Conservation (phyloP, 2,329 filamentous ascomycete species). For the Clarireedia paspali region DNA sequence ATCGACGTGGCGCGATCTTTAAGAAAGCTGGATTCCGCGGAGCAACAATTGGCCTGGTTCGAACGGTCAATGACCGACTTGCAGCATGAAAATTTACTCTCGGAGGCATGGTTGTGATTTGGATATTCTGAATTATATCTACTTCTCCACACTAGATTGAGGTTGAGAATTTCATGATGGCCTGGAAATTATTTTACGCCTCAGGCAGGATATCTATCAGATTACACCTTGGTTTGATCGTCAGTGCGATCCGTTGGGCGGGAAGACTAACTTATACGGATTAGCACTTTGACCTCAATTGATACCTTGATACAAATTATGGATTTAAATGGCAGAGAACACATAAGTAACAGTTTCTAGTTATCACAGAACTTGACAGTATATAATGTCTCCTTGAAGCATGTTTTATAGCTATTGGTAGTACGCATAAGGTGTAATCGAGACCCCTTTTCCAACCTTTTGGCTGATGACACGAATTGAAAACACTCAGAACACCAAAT, state of each 20-base stretch:
- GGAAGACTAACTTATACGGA: no score
- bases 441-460: background rate
- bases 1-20: slow-evolving; percentile 20
- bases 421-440: background rate
- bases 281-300: no score
- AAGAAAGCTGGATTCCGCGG: slow-evolving; percentile 22
- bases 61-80: slow-evolving; percentile 35
- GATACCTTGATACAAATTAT: no score
- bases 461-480: slow-evolving; percentile 1
- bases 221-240: no score
- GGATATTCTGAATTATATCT: background rate
- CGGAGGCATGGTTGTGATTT: slow-evolving; percentile 42
- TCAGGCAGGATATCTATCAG: no score
- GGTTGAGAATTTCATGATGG: slow-evolving; percentile 5
- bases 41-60: slow-evolving; percentile 31
- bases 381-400: no score
- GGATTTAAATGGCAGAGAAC: no score
- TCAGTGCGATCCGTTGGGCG: no score
- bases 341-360: no score
- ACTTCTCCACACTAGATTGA: background rate
- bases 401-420: background rate
- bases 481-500: slow-evolving; percentile 2
- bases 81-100: slow-evolving; percentile 42
- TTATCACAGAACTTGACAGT: no score
- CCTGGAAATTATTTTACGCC: background rate